Evolutionary conservation across 495 filamentous ascomycete genomes (phyloP), one percentile per base, ranked within the genome.

Genomic region (Penicillium dipodomyicola): DNA sequence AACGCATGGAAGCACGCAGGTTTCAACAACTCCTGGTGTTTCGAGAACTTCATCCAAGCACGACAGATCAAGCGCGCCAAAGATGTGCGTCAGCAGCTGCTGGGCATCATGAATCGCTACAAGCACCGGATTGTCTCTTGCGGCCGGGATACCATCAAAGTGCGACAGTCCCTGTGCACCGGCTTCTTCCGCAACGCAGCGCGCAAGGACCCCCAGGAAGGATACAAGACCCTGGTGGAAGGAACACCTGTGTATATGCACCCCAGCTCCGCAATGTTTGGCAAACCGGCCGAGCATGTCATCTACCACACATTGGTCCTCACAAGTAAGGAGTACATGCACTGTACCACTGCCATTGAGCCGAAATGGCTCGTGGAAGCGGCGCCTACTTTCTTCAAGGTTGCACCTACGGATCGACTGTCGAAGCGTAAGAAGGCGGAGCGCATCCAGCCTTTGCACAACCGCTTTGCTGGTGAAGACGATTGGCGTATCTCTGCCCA

Each of bases 321-420:
- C 59, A 98, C 94, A 9, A 92, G 88, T 23, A 92, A 95, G 74
- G 94, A 98, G 74, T 98, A 97, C 72, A 97, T 98, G 94, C 91
- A 96, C 57, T 87, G 80, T 65, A 93, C 89, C 8, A 95, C 91
- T 0, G 81, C 81, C 4, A 97, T 98, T 61, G 94, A 98, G 68
- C 93, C 94, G 1, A 97, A 96, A 62, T 84, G 85, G 85, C 78
- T 88, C 32, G 92, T 97, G 10, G 91, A 96, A 57, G 93, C 92
- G 10, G 94, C 94, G 23, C 94, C 94, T 15, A 96, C 91, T 0
- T 97, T 97, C 82, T 98, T 98, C 82, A 96, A 96, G 80, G 89
- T 98, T 9, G 94, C 94, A 45, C 88, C 90, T 19, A 95, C 87
- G 15, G 91, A 96, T 67, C 82, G 86, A 57, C 74, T 98, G 54